Conservation (phyloP, 108 stramenopile species). For the Pseudonitzschia pungens region DNA sequence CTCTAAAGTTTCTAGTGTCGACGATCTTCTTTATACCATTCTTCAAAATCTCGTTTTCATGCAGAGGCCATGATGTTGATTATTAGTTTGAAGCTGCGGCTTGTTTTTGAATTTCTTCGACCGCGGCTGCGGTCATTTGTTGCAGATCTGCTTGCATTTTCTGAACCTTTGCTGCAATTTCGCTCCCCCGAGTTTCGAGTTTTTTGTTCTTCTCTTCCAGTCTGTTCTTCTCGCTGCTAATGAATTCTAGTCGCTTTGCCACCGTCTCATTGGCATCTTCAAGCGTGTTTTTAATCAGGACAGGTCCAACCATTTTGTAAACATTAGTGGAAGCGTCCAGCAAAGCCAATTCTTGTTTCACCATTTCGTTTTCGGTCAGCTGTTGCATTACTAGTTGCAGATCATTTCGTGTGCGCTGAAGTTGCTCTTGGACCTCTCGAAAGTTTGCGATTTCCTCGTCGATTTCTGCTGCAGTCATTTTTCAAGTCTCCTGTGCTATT, state of each 20-base stretch:
- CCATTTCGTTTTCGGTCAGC: constrained; percentile 90
- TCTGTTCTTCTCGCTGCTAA: constrained; percentile 69
- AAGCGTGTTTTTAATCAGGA: constrained; percentile 83
- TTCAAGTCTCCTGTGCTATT: background rate
- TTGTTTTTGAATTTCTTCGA: constrained; percentile 61
- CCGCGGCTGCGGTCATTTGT: constrained; percentile 80
- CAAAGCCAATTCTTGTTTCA: constrained; percentile 58
- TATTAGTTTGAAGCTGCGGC: constrained; percentile 15
- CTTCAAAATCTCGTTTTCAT: too few relatives aligned
- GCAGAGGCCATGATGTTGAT: too few relatives aligned
- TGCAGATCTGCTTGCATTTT: constrained; percentile 84
- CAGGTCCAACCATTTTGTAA: constrained; percentile 92
- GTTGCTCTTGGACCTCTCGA: constrained; percentile 69
- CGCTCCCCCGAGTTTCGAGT: constrained; percentile 57
- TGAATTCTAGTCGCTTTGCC: constrained; percentile 84
- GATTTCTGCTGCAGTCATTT: constrained; percentile 44
- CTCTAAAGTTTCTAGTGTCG: too few relatives aligned
- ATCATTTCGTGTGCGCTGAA: constrained; percentile 50
- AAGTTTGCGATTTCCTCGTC: constrained; percentile 79
- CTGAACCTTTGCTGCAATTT: constrained; percentile 68
- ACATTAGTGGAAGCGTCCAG: constrained; percentile 51
- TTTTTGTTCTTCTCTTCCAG: constrained; percentile 50
- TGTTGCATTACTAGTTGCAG: constrained; percentile 76
- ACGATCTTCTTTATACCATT: too few relatives aligned
- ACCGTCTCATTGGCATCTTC: constrained; percentile 91